A percentile compares a stretch with the other conserved stretches of the same genome.
Evolutionary conservation across 768 basidiomycete species (phyloP).

Genomic region (Leccinum longicurvipes): DNA sequence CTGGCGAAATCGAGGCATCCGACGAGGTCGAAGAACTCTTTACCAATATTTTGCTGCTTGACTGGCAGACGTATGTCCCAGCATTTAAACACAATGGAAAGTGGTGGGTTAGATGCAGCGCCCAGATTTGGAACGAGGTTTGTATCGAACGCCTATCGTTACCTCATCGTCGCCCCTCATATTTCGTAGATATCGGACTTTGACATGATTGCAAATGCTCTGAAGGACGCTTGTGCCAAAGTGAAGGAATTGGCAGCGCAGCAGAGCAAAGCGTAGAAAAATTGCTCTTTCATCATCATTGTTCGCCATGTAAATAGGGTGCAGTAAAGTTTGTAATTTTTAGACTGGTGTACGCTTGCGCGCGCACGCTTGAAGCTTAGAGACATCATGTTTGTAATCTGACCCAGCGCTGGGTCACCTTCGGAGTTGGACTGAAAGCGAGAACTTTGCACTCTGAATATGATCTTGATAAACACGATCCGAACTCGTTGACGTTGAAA

Average conservation of each 20-base stretch:
- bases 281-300: not conserved
- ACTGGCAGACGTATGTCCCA: slow-evolving; percentile 17
- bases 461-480: not conserved
- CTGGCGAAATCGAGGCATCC: slow-evolving; percentile 23
- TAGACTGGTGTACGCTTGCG: no score
- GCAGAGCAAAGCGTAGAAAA: not conserved
- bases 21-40: slow-evolving; percentile 14
- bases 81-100: slow-evolving; percentile 26
- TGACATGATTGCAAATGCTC: slow-evolving; percentile 25
- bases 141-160: not conserved
- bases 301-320: not conserved
- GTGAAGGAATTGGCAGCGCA: slow-evolving; percentile 7
- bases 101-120: slow-evolving; percentile 33
- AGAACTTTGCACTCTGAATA: not conserved
- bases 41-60: slow-evolving; percentile 14
- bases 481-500: no score
- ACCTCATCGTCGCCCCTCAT: not conserved
- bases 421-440: no score
- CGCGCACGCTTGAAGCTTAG: no score
- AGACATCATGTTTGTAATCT: no score
- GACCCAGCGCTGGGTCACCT: no score
- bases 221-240: slow-evolving; percentile 23
- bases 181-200: slow-evolving; percentile 31
- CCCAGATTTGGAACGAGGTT: slow-evolving; percentile 33
- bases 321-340: not conserved